Base-by-base conservation (phyloP, 805 yeast genomes). In the Candida peoriensis region DNA sequence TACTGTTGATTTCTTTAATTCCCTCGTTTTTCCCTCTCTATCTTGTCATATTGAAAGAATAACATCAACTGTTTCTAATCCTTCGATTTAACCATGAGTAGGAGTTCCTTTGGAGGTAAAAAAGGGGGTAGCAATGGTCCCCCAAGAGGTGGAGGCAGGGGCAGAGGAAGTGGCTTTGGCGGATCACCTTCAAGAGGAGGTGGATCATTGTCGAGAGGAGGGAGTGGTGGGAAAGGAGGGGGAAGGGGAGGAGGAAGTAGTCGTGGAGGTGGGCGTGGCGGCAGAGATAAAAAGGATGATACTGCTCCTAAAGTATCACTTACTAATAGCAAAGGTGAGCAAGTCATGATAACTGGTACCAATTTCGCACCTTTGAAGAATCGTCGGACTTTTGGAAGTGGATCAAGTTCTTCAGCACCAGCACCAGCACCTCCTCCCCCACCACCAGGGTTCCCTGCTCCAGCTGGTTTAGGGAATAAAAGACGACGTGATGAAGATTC, bases 361-460 rank as follows among this genome's bases (percentile, higher is more conserved):
- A 43, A 43, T 24, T 34, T 29, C 20, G 36, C 37, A 4, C 47
- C 47, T 11, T 29, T 41, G 34, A 30, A 29, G 35, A 38, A 36
- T 16, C 14, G 21, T 6, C 28, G 45, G 17, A 33, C 28, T 9
- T 41, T 41, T 23, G 45, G 45, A 5, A 12, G 25, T 20, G 24
- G 21, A 10, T n/a, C 33, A 6, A 21, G 28, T 7, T 8, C 27
- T 12, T 20, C 32, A 5, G n/a, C 13, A 8, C 21, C 32, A 10
- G 24, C 32, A 5, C n/a, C 13, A 8, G 19, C 32, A 10, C 21
- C 31, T 6, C 6, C 34, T 9, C 12, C 13, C 6, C 16, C 27
- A 19, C 28, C 29, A 3, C 28, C 22, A 24, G 12, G n/a, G n/a
- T 12, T 14, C 24, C 6, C 6, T 11, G 18, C 18, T 12, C 24